Conservation (phyloP, 2,329 filamentous ascomycete genomes). For the Hymenoscyphus scutula region DNA sequence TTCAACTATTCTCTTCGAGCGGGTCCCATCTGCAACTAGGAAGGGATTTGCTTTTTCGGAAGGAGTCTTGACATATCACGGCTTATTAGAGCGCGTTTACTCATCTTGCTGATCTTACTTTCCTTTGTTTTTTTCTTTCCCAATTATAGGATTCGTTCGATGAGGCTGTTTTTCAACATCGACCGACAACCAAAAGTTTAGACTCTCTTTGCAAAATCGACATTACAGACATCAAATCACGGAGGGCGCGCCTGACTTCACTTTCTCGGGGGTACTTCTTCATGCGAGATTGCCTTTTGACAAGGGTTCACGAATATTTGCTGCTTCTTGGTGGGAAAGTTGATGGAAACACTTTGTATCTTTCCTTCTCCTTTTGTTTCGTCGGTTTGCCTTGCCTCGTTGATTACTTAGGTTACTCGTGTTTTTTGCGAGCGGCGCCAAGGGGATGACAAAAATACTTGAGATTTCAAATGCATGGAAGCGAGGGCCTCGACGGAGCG, state of each 20-base stretch:
- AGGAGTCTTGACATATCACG: slow-evolving; percentile 1
- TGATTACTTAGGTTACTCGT: slow-evolving; percentile 5
- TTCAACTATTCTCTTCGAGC: slow-evolving; percentile 1
- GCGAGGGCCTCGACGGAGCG: not conserved
- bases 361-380: slow-evolving; percentile 1
- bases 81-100: slow-evolving; percentile 8
- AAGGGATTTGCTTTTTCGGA: not conserved
- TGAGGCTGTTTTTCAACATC: slow-evolving; percentile 11
- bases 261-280: not conserved
- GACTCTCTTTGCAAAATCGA: slow-evolving; percentile 13
- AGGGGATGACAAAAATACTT: not conserved
- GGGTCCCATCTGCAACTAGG: not conserved
- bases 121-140: slow-evolving; percentile 12
- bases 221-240: not conserved
- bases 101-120: not conserved
- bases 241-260: slow-evolving; percentile 1
- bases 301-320: not conserved
- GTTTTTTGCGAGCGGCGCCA: slow-evolving; percentile 4
- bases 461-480: slow-evolving; percentile 2
- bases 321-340: not conserved
- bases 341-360: slow-evolving; percentile 4
- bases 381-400: slow-evolving; percentile 4
- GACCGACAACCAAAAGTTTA: slow-evolving; percentile 16
- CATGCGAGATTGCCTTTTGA: not conserved
- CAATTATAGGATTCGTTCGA: not conserved